Evolutionary conservation across 2,329 filamentous ascomycete genomes (phyloP).

Genomic region (Diplodia seriata): DNA sequence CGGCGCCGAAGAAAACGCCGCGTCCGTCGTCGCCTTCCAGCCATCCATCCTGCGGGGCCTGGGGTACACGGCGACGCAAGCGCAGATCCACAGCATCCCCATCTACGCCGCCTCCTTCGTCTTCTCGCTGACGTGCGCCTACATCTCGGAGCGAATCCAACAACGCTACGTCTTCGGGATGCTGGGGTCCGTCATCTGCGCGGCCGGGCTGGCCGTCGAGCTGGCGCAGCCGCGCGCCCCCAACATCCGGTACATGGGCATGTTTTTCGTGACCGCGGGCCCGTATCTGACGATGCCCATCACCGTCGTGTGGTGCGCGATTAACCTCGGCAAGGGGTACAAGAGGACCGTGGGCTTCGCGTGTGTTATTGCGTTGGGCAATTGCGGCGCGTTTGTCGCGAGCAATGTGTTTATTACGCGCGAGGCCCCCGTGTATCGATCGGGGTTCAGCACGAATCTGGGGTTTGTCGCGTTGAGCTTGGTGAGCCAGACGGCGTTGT

Average conservation of each 20-base stretch:
- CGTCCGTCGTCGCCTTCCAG: slow-evolving; percentile 47
- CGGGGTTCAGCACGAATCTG: slow-evolving; percentile 36
- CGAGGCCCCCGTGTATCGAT: slow-evolving; percentile 26
- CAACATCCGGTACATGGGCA: slow-evolving; percentile 29
- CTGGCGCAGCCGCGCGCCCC: slow-evolving; percentile 14
- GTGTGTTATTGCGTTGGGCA: slow-evolving; percentile 33
- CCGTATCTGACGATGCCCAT: slow-evolving; percentile 29
- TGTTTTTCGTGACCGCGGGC: slow-evolving; percentile 28
- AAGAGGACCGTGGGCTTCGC: slow-evolving; percentile 27
- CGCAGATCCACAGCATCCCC: slow-evolving; percentile 50
- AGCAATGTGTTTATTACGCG: slow-evolving; percentile 32
- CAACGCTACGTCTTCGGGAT: slow-evolving; percentile 64
- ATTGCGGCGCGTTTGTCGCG: slow-evolving; percentile 30
- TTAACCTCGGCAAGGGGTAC: slow-evolving; percentile 31
- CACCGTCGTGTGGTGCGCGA: slow-evolving; percentile 29
- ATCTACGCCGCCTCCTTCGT: slow-evolving; percentile 50
- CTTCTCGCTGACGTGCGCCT: slow-evolving; percentile 53
- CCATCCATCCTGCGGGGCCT: slow-evolving; percentile 52
- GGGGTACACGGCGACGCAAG: slow-evolving; percentile 50
- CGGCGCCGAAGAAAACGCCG: slow-evolving; percentile 44
- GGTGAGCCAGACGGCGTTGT: slow-evolving; percentile 35
- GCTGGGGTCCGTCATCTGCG: slow-evolving; percentile 57
- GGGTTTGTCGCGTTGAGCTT: slow-evolving; percentile 35
- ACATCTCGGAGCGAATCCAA: slow-evolving; percentile 58
- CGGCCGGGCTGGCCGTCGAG: slow-evolving; percentile 49